Conservation (phyloP, 108 stramenopile genomes). For the Halocafeteria seosinensis region DNA sequence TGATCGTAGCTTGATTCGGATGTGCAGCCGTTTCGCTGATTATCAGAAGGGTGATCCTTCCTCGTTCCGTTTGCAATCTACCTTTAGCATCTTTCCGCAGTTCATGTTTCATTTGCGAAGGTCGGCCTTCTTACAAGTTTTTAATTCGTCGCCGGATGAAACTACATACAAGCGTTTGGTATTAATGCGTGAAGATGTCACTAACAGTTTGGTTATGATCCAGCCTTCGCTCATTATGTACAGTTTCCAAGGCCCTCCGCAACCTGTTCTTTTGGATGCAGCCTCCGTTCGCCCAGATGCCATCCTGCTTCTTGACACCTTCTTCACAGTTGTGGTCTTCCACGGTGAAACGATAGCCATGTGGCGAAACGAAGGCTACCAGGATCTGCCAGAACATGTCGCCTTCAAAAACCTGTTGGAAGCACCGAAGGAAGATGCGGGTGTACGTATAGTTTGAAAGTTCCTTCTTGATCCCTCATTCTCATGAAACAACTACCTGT, state of each 20-base stretch:
- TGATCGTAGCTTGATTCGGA: conserved; percentile 83
- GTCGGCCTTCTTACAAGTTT: conserved; percentile 80
- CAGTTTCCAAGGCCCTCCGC: conserved; percentile 77
- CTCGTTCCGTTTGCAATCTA: conserved; percentile 67
- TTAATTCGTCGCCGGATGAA: conserved; percentile 95
- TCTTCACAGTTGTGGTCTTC: conserved; percentile 98
- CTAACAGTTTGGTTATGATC: conserved; percentile 92
- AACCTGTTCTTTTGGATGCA: conserved; percentile 81
- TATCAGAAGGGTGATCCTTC: conserved; percentile 75
- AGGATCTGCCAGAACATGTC: conserved; percentile 85
- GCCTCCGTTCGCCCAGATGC: conserved; percentile 79
- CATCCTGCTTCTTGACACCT: conserved; percentile 88
- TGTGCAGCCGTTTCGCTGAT: conserved; percentile 90
- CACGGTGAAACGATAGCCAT: conserved; percentile 98
- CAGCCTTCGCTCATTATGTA: conserved; percentile 93
- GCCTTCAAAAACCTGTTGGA: conserved; percentile 72
- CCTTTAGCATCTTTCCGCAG: conserved; percentile 93
- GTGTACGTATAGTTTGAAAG: no score
- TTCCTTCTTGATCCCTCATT: no score
- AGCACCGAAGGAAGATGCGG: conserved; percentile 82
- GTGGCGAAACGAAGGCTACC: conserved; percentile 90
- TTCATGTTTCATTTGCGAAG: conserved; percentile 86
- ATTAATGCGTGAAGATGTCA: conserved; percentile 64
- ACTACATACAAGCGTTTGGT: conserved; percentile 82
- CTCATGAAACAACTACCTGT: no score